Conservation (phyloP, 1,139 yeast species). For the Diutina rugosa region DNA sequence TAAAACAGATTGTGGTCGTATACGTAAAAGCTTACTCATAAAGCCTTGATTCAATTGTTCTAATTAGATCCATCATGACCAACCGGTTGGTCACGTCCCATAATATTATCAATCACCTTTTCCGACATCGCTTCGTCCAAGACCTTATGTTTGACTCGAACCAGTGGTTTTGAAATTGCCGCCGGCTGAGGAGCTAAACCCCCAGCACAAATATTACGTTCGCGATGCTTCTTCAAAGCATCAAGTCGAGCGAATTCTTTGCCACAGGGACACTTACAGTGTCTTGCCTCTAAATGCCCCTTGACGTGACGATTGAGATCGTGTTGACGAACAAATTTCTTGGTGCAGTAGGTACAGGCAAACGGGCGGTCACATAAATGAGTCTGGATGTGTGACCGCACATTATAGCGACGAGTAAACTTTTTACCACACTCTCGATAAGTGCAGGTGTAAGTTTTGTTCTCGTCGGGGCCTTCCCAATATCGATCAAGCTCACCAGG, state of each 20-base stretch:
- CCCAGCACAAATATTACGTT: conserved; percentile 1
- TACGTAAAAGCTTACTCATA: not conserved
- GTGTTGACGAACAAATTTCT: conserved; percentile 79
- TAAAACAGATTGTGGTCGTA: not conserved
- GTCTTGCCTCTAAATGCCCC: conserved; percentile 70
- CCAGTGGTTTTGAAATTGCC: not conserved
- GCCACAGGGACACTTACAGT: conserved; percentile 74
- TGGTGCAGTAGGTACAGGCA: conserved; percentile 46
- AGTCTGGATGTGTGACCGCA: conserved; percentile 94
- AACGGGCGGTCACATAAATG: conserved; percentile 92
- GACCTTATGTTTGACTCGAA: not conserved
- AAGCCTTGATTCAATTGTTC: not conserved
- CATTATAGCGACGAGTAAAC: conserved; percentile 83
- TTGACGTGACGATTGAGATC: conserved; percentile 85
- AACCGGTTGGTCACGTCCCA: not conserved
- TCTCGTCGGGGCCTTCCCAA: conserved; percentile 68
- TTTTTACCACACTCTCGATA: conserved; percentile 72
- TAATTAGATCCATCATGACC: not conserved
- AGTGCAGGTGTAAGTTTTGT: conserved; percentile 56
- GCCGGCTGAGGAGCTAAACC: not conserved
- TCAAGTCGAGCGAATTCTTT: conserved; percentile 84
- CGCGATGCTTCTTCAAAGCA: conserved; percentile 65
- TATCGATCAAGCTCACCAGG: conserved; percentile 83
- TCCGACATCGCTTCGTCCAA: conserved; percentile 1
- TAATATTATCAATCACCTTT: not conserved